phyloP scores from a whole-genome alignment of 2,329 filamentous ascomycete species.

The Ambrosiella cleistominuta region DNA sequence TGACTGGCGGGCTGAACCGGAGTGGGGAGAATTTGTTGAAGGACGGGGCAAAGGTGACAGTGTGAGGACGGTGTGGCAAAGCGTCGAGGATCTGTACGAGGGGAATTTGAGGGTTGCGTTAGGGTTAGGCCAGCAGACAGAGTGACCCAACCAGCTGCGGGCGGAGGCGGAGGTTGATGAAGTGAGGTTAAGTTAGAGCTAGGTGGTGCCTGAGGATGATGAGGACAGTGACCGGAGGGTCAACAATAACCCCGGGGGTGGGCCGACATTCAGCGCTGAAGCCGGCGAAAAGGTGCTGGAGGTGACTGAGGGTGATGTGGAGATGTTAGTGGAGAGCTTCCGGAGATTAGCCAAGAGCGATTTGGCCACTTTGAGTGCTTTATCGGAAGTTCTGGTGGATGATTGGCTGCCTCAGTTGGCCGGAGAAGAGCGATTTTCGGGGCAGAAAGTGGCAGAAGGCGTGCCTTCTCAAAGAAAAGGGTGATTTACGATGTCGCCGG shows the following conservation, averaged over 20 bases:
- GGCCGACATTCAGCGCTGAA: not conserved
- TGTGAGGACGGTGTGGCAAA: constrained; percentile 64
- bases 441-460: not conserved
- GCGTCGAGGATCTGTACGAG: constrained; percentile 74
- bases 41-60: constrained; percentile 32
- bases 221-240: not conserved
- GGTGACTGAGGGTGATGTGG: not conserved
- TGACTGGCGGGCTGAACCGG: constrained; percentile 24
- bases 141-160: not conserved
- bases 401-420: constrained; percentile 25
- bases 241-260: not conserved
- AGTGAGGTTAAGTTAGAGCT: constrained; percentile 25
- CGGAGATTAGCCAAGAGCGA: constrained; percentile 27
- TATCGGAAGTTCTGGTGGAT: constrained; percentile 23
- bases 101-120: constrained; percentile 38
- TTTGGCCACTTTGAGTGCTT: constrained; percentile 21
- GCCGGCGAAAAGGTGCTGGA: not conserved
- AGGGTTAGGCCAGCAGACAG: constrained; percentile 20
- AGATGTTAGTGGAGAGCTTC: constrained; percentile 4
- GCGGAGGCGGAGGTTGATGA: constrained; percentile 45
- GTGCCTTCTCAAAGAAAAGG: no score
- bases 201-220: not conserved
- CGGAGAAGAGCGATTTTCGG: constrained; percentile 21
- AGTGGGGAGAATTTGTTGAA: constrained; percentile 50
- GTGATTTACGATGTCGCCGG: no score